A percentile compares a stretch with the other conserved stretches of the same genome.
phyloP scores from a whole-genome alignment of 805 yeast species.

The Candida coquimbonensis region DNA sequence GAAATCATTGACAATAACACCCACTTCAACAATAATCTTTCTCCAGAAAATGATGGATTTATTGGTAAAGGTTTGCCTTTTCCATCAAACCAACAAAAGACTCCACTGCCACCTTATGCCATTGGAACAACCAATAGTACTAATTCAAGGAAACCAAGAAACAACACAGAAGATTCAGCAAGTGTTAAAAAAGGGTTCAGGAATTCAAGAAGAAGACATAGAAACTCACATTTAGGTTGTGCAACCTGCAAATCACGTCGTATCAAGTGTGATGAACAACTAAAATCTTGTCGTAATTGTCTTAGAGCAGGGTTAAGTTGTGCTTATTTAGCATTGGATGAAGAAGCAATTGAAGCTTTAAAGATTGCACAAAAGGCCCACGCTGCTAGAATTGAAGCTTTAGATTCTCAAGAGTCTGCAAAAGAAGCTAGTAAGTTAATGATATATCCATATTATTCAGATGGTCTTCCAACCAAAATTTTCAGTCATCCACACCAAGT shows the following conservation, averaged over 20 bases:
- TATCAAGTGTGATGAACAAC: slow-evolving; percentile 57
- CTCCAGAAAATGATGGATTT: background rate
- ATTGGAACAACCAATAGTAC: slow-evolving; percentile 22
- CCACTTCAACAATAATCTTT: no score
- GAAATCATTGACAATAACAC: no score
- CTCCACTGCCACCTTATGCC: slow-evolving; percentile 31
- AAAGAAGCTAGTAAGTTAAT: slow-evolving; percentile 12
- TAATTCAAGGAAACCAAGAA: slow-evolving; percentile 8
- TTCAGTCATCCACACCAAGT: slow-evolving; percentile 8
- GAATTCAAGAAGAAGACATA: slow-evolving; percentile 45
- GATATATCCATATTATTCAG: slow-evolving; percentile 15
- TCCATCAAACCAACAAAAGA: slow-evolving; percentile 13
- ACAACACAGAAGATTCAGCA: slow-evolving; percentile 3
- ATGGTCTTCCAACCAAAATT: slow-evolving; percentile 20
- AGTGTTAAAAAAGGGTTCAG: slow-evolving; percentile 14
- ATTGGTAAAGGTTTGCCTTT: no score
- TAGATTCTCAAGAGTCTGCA: slow-evolving; percentile 16
- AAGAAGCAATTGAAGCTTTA: slow-evolving; percentile 41
- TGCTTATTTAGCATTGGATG: slow-evolving; percentile 42
- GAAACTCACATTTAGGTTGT: slow-evolving; percentile 73
- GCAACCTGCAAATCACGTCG: slow-evolving; percentile 57
- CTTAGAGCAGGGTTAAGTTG: slow-evolving; percentile 38
- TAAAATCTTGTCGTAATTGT: slow-evolving; percentile 56
- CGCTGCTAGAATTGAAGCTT: slow-evolving; percentile 29
- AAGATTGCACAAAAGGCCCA: slow-evolving; percentile 40